Percentiles rank a stretch among this genome's conserved stretches.
phyloP scores from a whole-genome alignment of 1,284 basidiomycete species.

The Vanrija sp. region DNA sequence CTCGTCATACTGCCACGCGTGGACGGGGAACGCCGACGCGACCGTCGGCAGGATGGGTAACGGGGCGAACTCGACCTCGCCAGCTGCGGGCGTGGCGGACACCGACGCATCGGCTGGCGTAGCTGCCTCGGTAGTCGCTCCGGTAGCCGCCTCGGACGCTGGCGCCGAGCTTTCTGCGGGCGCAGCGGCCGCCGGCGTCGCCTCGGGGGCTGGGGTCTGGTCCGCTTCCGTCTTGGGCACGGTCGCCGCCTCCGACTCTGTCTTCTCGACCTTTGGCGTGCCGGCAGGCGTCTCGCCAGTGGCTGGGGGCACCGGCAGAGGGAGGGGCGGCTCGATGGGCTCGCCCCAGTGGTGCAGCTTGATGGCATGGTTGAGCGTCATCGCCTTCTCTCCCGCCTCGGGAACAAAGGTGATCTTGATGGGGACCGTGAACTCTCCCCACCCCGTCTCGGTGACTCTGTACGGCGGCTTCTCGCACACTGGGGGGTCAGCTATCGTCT shows the following conservation, averaged over 20 bases:
- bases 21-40: slow-evolving; percentile 56
- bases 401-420: slow-evolving; percentile 89
- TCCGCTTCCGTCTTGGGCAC: slow-evolving; percentile 3
- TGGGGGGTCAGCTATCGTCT: slow-evolving; percentile 40
- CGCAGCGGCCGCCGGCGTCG: slow-evolving; percentile 4
- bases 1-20: slow-evolving; percentile 99
- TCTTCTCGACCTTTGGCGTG: neutral
- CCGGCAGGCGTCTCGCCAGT: neutral
- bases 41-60: slow-evolving; percentile 5
- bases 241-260: slow-evolving; percentile 3
- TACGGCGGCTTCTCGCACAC: slow-evolving; percentile 91
- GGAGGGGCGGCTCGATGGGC: slow-evolving; percentile 48
- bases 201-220: slow-evolving; percentile 3
- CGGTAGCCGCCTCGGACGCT: slow-evolving; percentile 8
- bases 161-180: slow-evolving; percentile 4
- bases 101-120: neutral
- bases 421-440: slow-evolving; percentile 98
- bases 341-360: slow-evolving; percentile 91
- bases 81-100: neutral
- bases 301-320: slow-evolving; percentile 56
- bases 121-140: neutral
- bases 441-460: slow-evolving; percentile 93
- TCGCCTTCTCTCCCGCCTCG: slow-evolving; percentile 87
- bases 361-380: slow-evolving; percentile 83
- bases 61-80: neutral